A percentile compares a stretch with the other conserved stretches of the same genome.
phyloP scores from a whole-genome alignment of 768 basidiomycete species.

The Psilocybe cyanescens region DNA sequence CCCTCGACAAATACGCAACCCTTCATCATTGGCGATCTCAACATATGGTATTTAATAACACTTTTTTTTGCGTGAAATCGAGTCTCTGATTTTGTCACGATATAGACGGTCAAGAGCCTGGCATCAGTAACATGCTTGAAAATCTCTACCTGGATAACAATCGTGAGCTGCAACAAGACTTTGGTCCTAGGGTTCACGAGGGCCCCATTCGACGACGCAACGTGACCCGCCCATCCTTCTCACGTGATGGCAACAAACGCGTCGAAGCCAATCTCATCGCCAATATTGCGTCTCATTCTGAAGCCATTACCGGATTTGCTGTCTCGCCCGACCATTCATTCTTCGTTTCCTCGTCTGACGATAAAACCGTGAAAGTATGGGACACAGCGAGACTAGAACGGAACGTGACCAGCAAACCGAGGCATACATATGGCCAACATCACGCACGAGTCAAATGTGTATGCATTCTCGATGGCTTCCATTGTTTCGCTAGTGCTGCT shows the following conservation, averaged over 20 bases:
- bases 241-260: slow-evolving; percentile 65
- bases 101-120: slow-evolving; percentile 87
- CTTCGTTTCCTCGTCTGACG: slow-evolving; percentile 92
- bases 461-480: slow-evolving; percentile 83
- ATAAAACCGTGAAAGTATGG: slow-evolving; percentile 55
- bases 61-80: slow-evolving; percentile 21
- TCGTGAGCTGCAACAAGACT: slow-evolving; percentile 86
- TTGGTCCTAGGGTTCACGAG: slow-evolving; percentile 86
- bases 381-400: slow-evolving; percentile 17
- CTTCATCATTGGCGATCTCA: slow-evolving; percentile 64
- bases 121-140: slow-evolving; percentile 87
- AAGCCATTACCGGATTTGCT: slow-evolving; percentile 76
- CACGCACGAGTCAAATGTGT: slow-evolving; percentile 69
- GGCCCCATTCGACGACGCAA: slow-evolving; percentile 82
- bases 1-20: slow-evolving; percentile 47
- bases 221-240: slow-evolving; percentile 67
- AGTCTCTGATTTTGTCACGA: slow-evolving; percentile 2
- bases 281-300: slow-evolving; percentile 83
- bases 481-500: slow-evolving; percentile 88
- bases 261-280: slow-evolving; percentile 83
- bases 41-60: slow-evolving; percentile 59
- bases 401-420: slow-evolving; percentile 37
- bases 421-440: slow-evolving; percentile 64
- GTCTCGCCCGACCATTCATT: slow-evolving; percentile 95
- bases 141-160: slow-evolving; percentile 87